These are phyloP conservation scores for Russula ochroleuca DNA, from an alignment of 768 basidiomycete species.

Conservation along the genomic window DNA sequence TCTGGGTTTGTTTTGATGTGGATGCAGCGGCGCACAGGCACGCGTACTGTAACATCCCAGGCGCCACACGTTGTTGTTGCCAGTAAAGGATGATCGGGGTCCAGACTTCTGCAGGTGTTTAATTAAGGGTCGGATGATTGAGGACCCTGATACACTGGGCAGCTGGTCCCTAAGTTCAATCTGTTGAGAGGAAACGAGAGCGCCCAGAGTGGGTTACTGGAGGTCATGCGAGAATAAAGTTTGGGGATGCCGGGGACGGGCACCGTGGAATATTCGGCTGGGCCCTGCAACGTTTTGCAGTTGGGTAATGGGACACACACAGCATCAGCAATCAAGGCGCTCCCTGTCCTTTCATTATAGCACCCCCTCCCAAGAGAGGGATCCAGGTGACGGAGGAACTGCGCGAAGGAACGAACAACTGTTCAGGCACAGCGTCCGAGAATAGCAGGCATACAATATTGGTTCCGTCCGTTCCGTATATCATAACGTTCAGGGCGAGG, in stretches of 20 bases:
- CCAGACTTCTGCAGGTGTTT: background rate
- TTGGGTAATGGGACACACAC: slow-evolving; percentile 3
- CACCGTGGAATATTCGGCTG: slow-evolving; percentile 16
- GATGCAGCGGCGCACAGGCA: background rate
- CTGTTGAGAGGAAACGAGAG: background rate
- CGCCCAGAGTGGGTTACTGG: slow-evolving; percentile 5
- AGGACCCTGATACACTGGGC: background rate
- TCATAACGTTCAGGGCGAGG: slow-evolving; percentile 71
- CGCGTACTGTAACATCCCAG: background rate
- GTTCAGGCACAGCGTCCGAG: slow-evolving; percentile 10
- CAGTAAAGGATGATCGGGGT: slow-evolving; percentile 8
- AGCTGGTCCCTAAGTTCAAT: background rate
- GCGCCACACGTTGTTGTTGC: background rate
- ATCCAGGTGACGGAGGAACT: slow-evolving; percentile 5
- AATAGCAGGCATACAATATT: background rate
- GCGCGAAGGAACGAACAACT: background rate
- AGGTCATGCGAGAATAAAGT: slow-evolving; percentile 17
- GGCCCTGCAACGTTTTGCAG: slow-evolving; percentile 9
- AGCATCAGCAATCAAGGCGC: slow-evolving; percentile 3
- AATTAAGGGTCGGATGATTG: background rate
- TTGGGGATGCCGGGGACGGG: background rate
- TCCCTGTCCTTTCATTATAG: background rate
- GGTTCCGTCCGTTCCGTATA: slow-evolving; percentile 5
- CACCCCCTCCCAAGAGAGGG: background rate
- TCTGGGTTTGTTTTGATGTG: background rate